Evolutionary conservation across 1,139 yeast species (phyloP).

Genomic region (Debaryomyces sp.): DNA sequence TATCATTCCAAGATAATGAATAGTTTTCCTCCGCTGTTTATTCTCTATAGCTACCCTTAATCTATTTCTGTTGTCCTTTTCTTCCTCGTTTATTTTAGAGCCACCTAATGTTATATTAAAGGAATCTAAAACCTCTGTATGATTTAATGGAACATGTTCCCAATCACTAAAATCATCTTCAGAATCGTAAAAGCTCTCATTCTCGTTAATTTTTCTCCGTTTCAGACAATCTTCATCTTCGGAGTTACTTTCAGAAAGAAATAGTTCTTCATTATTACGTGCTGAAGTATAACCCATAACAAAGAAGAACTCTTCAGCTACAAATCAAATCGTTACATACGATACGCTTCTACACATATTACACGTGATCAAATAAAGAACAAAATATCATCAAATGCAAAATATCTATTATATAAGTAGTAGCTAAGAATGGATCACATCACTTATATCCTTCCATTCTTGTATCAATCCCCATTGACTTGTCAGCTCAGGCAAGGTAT

Average conservation of each 20-base stretch:
- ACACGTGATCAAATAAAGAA: constrained; percentile 3
- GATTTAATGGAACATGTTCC: constrained; percentile 24
- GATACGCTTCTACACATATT: not conserved
- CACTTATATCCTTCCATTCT: constrained; percentile 39
- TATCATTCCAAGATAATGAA: constrained; percentile 31
- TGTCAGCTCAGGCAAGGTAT: constrained; percentile 29
- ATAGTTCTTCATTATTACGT: not conserved
- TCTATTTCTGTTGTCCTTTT: constrained; percentile 8
- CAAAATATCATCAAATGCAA: not conserved
- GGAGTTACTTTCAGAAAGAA: not conserved
- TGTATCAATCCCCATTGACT: constrained; percentile 37
- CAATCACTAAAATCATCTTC: constrained; percentile 21
- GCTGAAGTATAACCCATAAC: not conserved
- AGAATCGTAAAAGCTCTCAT: not conserved
- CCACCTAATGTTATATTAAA: constrained; percentile 13
- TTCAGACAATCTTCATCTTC: not conserved
- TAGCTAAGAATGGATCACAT: constrained; percentile 29
- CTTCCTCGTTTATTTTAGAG: not conserved
- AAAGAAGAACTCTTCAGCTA: not conserved
- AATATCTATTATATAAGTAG: not conserved
- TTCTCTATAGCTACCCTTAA: constrained; percentile 7
- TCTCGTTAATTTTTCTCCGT: not conserved
- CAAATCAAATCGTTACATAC: not conserved
- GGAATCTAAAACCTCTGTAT: constrained; percentile 6
- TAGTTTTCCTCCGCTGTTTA: constrained; percentile 14